Conservation (phyloP, 1,284 basidiomycete genomes). For the Tranzscheliella williamsii region DNA sequence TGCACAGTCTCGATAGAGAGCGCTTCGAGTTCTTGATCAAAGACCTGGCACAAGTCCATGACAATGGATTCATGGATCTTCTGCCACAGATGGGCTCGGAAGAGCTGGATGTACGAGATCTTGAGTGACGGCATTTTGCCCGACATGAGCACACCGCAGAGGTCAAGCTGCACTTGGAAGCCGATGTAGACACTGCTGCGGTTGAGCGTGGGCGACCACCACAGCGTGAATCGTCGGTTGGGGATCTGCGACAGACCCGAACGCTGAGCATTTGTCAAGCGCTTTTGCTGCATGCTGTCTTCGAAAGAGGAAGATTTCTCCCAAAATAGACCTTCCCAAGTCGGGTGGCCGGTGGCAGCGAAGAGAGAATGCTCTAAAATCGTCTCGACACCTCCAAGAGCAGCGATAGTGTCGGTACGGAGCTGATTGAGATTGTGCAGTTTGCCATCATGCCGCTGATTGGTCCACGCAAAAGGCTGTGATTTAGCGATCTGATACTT, state of each 20-base stretch:
- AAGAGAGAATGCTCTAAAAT: constrained; percentile 97
- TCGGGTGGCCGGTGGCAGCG: constrained; percentile 87
- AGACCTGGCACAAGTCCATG: constrained; percentile 94
- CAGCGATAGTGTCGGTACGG: constrained; percentile 98
- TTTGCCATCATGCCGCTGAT: constrained; percentile 95
- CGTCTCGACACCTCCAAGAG: constrained; percentile 94
- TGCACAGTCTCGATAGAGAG: constrained; percentile 98
- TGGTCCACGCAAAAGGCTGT: constrained; percentile 98
- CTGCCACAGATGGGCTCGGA: constrained; percentile 99
- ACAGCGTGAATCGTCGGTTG: constrained; percentile 98
- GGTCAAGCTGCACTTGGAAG: constrained; percentile 98
- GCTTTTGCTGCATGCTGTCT: constrained; percentile 83
- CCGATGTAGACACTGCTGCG: constrained; percentile 98
- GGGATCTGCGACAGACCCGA: constrained; percentile 98
- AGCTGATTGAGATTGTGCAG: constrained; percentile 98
- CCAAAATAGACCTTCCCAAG: constrained; percentile 68
- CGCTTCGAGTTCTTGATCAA: constrained; percentile 97
- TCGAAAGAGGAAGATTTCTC: constrained; percentile 74
- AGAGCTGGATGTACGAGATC: constrained; percentile 91
- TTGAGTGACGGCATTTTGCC: constrained; percentile 88
- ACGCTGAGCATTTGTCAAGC: constrained; percentile 86
- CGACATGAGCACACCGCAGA: constrained; percentile 85
- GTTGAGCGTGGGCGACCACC: constrained; percentile 97
- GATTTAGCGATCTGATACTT: constrained; percentile 84
- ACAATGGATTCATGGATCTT: constrained; percentile 75